These are phyloP conservation scores for Pseudopediastrum boryanum DNA, from an alignment of 139 green algal species.

Conservation along the genomic window DNA sequence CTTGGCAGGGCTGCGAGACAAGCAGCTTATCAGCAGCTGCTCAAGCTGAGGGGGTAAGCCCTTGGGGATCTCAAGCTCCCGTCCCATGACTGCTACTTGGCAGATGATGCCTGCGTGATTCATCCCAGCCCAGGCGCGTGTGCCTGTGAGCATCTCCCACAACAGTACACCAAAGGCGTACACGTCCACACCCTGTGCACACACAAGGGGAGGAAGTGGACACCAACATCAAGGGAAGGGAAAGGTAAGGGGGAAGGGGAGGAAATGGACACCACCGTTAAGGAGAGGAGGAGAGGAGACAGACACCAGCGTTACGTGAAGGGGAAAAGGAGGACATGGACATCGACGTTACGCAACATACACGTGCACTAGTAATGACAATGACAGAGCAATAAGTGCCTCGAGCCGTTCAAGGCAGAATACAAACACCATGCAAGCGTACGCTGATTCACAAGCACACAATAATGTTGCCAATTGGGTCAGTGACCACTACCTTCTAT, in stretches of 20 bases:
- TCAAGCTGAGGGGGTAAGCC: background rate
- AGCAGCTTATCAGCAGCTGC: background rate
- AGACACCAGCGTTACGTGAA: background rate
- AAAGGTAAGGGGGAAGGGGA: background rate
- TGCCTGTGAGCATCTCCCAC: slow-evolving; percentile 16
- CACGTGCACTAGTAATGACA: too few relatives aligned
- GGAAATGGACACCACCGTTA: background rate
- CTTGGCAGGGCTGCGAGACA: background rate
- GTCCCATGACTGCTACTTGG: background rate
- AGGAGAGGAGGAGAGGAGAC: background rate
- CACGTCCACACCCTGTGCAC: background rate
- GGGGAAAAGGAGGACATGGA: too few relatives aligned
- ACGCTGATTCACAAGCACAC: too few relatives aligned
- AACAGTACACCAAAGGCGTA: slow-evolving; percentile 13
- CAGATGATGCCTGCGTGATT: background rate
- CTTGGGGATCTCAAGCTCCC: background rate
- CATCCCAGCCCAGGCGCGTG: slow-evolving; percentile 18
- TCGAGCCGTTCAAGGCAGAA: too few relatives aligned
- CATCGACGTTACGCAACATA: too few relatives aligned
- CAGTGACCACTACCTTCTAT: too few relatives aligned
- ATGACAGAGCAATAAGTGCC: too few relatives aligned
- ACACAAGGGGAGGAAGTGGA: background rate
- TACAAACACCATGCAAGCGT: too few relatives aligned
- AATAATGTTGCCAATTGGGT: too few relatives aligned
- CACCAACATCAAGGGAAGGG: slow-evolving; percentile 3